Conservation (phyloP, 495 filamentous ascomycete species). For the Talaromyces ruber region DNA sequence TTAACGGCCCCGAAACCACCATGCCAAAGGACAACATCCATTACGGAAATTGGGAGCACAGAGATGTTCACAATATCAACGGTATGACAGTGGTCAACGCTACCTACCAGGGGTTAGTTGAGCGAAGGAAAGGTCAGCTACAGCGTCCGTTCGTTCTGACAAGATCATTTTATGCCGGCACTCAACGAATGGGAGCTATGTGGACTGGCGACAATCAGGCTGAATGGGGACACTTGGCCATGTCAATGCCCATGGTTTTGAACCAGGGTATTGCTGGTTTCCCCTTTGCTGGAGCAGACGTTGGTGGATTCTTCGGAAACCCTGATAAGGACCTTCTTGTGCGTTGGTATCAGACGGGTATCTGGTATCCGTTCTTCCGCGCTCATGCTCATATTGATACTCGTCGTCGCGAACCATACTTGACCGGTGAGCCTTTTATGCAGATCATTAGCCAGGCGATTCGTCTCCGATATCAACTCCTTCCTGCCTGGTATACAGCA, state of each 20-base stretch:
- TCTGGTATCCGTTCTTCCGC: constrained; percentile 98
- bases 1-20: constrained; percentile 94
- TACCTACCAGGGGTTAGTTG: constrained; percentile 73
- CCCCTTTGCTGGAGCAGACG: constrained; percentile 91
- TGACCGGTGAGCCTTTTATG: constrained; percentile 75
- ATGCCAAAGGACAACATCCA: constrained; percentile 98
- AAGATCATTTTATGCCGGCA: constrained; percentile 81
- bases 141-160: constrained; percentile 87
- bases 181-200: constrained; percentile 85
- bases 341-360: constrained; percentile 93
- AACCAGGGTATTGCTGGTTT: constrained; percentile 87
- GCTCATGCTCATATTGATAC: constrained; percentile 97
- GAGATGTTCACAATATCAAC: constrained; percentile 91
- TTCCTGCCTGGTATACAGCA: constrained; percentile 94
- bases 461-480: constrained; percentile 77
- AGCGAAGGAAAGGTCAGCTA: constrained; percentile 70
- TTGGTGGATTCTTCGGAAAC: constrained; percentile 97
- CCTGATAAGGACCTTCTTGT: constrained; percentile 82
- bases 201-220: constrained; percentile 98
- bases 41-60: constrained; percentile 87
- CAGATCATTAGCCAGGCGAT: constrained; percentile 81
- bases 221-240: constrained; percentile 80
- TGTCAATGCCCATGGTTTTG: constrained; percentile 84
- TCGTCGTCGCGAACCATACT: constrained; percentile 86
- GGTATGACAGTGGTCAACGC: constrained; percentile 92